A percentile compares a stretch with the other conserved stretches of the same genome.
Conservation (phyloP, 2,329 filamentous ascomycete genomes). For the Ascochyta lentis region DNA sequence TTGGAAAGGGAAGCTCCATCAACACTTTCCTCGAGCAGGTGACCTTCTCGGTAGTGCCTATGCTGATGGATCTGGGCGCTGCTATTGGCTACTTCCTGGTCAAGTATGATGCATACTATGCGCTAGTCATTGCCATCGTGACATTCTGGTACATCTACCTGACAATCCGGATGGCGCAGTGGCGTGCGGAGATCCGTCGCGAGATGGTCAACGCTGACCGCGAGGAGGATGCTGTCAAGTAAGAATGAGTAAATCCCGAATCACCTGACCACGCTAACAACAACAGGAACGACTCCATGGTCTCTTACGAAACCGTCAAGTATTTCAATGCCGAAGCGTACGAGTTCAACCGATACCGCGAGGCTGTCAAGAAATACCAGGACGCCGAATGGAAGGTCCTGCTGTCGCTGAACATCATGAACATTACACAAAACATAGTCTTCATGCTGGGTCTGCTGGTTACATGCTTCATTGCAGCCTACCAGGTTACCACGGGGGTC, state of each 20-base stretch:
- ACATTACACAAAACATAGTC: conserved; percentile 68
- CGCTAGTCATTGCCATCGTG: conserved; percentile 85
- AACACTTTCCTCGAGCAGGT: conserved; percentile 96
- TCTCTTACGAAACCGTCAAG: conserved; percentile 87
- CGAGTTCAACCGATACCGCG: conserved; percentile 64
- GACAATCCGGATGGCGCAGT: conserved; percentile 94
- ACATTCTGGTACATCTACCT: conserved; percentile 97
- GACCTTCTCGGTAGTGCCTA: conserved; percentile 93
- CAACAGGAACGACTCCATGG: conserved; percentile 86
- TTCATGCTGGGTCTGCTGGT: conserved; percentile 70
- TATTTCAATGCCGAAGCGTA: conserved; percentile 68
- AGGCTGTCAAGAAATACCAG: conserved; percentile 64
- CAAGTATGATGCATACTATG: conserved; percentile 86
- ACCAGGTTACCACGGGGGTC: conserved; percentile 68
- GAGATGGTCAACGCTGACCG: conserved; percentile 95
- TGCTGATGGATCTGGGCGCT: conserved; percentile 87
- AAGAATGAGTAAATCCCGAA: conserved; percentile 36
- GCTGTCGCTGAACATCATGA: conserved; percentile 64
- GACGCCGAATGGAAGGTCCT: conserved; percentile 63
- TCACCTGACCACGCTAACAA: conserved; percentile 28
- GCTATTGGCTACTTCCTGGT: conserved; percentile 83
- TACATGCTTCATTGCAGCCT: conserved; percentile 73
- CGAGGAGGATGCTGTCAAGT: conserved; percentile 95
- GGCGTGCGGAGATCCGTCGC: conserved; percentile 86
- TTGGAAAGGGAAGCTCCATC: conserved; percentile 95